These are phyloP conservation scores for Botrytis medusae DNA, from an alignment of 2,329 filamentous ascomycete genomes.

Conservation along the genomic window DNA sequence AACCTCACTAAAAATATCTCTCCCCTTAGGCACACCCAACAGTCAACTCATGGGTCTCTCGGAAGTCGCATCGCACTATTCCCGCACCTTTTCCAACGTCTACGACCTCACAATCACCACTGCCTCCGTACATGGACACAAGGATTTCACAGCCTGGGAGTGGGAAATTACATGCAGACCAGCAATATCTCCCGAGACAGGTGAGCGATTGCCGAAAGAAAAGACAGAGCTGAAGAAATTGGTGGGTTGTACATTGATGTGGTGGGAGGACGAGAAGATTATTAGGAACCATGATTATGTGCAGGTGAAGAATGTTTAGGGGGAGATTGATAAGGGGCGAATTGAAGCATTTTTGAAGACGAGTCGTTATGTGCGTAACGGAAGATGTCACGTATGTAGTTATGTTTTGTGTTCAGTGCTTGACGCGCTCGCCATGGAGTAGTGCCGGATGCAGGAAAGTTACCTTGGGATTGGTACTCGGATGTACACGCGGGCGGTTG, in stretches of 20 bases:
- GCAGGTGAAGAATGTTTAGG: neutral
- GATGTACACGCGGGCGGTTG: neutral
- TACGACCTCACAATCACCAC: constrained; percentile 1
- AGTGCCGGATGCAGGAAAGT: neutral
- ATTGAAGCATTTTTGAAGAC: neutral
- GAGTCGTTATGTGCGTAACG: neutral
- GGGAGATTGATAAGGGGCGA: neutral
- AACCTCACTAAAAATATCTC: neutral
- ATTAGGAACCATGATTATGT: constrained; percentile 17
- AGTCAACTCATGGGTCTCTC: neutral
- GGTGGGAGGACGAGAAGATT: constrained; percentile 14
- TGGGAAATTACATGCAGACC: constrained; percentile 1
- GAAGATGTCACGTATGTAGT: neutral
- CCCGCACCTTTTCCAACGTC: neutral
- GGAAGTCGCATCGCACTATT: neutral
- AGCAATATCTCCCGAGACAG: neutral
- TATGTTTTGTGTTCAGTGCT: neutral
- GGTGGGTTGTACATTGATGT: constrained; percentile 10
- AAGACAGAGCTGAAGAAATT: neutral
- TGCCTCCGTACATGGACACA: constrained; percentile 10
- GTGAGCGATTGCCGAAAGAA: neutral
- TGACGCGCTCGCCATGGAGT: neutral
- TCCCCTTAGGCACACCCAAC: neutral
- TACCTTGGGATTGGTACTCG: neutral
- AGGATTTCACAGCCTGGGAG: constrained; percentile 14